Conservation (phyloP, 2,329 filamentous ascomycete genomes). For the Gnomoniopsis sp. region DNA sequence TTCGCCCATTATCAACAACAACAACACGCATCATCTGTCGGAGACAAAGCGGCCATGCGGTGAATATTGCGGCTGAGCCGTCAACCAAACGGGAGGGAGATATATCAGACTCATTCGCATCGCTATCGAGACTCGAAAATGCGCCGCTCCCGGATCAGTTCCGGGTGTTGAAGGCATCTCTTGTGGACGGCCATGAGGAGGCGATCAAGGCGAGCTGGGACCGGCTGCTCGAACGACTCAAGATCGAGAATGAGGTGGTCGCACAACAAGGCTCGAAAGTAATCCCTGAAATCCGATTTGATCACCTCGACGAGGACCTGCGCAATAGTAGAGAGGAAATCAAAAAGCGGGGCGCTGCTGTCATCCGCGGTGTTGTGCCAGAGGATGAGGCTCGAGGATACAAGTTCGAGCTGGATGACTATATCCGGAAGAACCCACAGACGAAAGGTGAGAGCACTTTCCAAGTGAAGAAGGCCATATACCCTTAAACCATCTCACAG, state of each 20-base stretch:
- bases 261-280: slow-evolving; percentile 41
- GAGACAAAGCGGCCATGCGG: slow-evolving; percentile 17
- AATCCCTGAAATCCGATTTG: slow-evolving; percentile 51
- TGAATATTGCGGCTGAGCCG: slow-evolving; percentile 9
- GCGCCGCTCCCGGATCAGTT: slow-evolving; percentile 53
- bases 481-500: background rate
- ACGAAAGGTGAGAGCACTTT: slow-evolving; percentile 30
- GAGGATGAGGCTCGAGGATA: slow-evolving; percentile 60
- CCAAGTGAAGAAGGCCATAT: background rate
- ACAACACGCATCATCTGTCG: background rate
- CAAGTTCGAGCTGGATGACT: slow-evolving; percentile 63
- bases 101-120: slow-evolving; percentile 61
- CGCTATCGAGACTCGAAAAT: slow-evolving; percentile 46
- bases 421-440: slow-evolving; percentile 60
- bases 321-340: slow-evolving; percentile 44
- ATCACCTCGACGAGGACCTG: slow-evolving; percentile 38
- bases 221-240: slow-evolving; percentile 42
- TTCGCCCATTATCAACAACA: background rate
- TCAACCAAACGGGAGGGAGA: slow-evolving; percentile 52
- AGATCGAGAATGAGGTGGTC: slow-evolving; percentile 45
- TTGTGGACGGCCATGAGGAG: slow-evolving; percentile 48
- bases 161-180: slow-evolving; percentile 50
- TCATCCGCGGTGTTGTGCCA: slow-evolving; percentile 64
- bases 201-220: slow-evolving; percentile 46
- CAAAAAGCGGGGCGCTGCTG: slow-evolving; percentile 57